These are phyloP conservation scores for Ascomycota sp. DNA, from an alignment of 2,329 filamentous ascomycete species.

Conservation along the genomic window DNA sequence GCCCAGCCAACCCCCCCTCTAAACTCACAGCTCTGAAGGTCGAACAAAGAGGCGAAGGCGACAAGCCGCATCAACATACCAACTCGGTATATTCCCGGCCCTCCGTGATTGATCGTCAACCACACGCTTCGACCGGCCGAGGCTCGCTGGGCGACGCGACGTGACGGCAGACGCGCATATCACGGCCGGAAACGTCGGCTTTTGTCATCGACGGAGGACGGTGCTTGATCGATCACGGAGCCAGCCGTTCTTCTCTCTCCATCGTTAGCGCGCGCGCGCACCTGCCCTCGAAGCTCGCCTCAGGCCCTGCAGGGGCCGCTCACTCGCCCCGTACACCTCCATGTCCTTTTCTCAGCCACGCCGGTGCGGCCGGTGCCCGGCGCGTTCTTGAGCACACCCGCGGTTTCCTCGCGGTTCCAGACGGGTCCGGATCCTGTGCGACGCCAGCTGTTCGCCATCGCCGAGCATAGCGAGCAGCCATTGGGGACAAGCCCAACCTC, in stretches of 20 bases:
- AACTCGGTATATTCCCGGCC: too few species aligned
- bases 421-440: constrained; percentile 23
- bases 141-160: constrained; percentile 2
- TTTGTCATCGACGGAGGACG: constrained; percentile 1
- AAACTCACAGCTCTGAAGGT: too few species aligned
- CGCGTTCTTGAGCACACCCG: constrained; percentile 58
- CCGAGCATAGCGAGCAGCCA: constrained; percentile 10
- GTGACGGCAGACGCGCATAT: constrained; percentile 1
- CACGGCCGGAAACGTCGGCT: too few species aligned
- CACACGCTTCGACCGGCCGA: not conserved
- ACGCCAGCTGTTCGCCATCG: constrained; percentile 26
- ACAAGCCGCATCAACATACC: too few species aligned
- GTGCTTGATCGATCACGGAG: too few species aligned
- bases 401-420: constrained; percentile 29
- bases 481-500: too few species aligned
- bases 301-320: constrained; percentile 4
- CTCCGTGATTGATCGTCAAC: not conserved
- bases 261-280: too few species aligned
- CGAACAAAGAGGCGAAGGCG: too few species aligned
- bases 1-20: too few species aligned
- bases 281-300: too few species aligned
- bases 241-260: too few species aligned
- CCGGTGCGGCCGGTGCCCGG: constrained; percentile 56
- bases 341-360: constrained; percentile 40
- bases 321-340: constrained; percentile 5